These are phyloP conservation scores for Colletotrichum graminicola DNA, from an alignment of 2,329 filamentous ascomycete genomes.

Conservation along the genomic window DNA sequence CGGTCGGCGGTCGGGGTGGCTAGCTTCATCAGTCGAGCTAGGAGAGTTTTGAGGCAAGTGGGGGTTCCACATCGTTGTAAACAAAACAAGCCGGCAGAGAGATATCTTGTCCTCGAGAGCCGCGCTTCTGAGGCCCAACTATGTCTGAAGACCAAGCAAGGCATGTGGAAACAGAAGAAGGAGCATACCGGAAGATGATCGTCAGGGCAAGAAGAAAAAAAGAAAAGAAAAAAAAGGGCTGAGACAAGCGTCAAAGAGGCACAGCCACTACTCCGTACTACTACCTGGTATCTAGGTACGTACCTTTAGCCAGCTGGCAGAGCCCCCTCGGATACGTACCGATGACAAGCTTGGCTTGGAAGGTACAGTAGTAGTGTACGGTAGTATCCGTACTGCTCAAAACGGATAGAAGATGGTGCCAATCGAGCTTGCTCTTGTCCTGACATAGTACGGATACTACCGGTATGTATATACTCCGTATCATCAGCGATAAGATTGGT, in stretches of 20 bases:
- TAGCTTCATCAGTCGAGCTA: conserved; percentile 14
- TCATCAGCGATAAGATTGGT: not conserved
- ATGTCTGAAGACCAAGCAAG: not conserved
- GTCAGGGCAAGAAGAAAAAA: not conserved
- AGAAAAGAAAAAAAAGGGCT: not conserved
- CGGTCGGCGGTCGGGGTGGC: conserved; percentile 14
- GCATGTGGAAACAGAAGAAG: not conserved
- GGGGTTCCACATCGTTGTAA: not conserved
- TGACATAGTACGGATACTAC: too few relatives aligned
- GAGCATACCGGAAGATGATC: not conserved
- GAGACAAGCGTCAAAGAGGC: not conserved
- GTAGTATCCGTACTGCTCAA: not conserved
- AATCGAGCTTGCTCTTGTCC: conserved; percentile 8
- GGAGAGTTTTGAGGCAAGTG: not conserved
- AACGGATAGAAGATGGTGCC: conserved; percentile 13
- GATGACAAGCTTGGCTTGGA: conserved; percentile 18
- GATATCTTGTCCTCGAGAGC: not conserved
- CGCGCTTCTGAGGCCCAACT: not conserved
- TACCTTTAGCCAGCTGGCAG: not conserved
- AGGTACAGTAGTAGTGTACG: too few relatives aligned
- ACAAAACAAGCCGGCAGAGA: not conserved
- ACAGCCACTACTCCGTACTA: too few relatives aligned
- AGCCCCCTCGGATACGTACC: not conserved
- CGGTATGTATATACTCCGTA: too few relatives aligned
- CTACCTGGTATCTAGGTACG: too few relatives aligned